Conservation (phyloP, 2,329 filamentous ascomycete species). For the Talaromyces sp. region DNA sequence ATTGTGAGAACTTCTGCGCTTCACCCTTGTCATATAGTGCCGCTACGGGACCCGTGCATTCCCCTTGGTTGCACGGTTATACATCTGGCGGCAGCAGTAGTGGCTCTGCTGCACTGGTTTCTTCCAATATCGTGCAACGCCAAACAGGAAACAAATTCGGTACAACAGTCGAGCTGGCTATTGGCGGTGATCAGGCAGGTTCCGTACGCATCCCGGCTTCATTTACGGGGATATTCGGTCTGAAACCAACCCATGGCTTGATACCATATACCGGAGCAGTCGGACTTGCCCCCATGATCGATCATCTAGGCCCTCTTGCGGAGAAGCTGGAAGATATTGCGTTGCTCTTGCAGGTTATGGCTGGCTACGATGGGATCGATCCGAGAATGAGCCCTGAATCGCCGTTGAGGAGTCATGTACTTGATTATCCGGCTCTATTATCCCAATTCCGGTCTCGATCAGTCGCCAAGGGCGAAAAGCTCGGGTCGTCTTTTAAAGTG, state of each 20-base stretch:
- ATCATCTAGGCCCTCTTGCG: slow-evolving; percentile 49
- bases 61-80: slow-evolving; percentile 32
- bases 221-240: slow-evolving; percentile 42
- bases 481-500: slow-evolving; percentile 43
- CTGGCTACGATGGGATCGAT: slow-evolving; percentile 52
- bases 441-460: slow-evolving; percentile 6
- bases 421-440: slow-evolving; percentile 32
- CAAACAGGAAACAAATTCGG: slow-evolving; percentile 22
- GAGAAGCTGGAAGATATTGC: slow-evolving; percentile 44
- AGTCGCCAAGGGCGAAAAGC: slow-evolving; percentile 17
- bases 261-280: slow-evolving; percentile 51
- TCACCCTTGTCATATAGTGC: slow-evolving; percentile 37
- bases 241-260: slow-evolving; percentile 50
- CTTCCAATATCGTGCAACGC: slow-evolving; percentile 28
- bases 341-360: slow-evolving; percentile 43
- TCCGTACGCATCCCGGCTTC: slow-evolving; percentile 40
- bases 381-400: slow-evolving; percentile 40
- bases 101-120: slow-evolving; percentile 27
- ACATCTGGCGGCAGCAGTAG: slow-evolving; percentile 40
- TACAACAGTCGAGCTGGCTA: slow-evolving; percentile 33
- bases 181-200: slow-evolving; percentile 42
- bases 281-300: slow-evolving; percentile 40
- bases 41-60: slow-evolving; percentile 37
- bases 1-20: slow-evolving; percentile 40
- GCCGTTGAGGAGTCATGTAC: slow-evolving; percentile 33